Percentiles rank a stretch among this genome's conserved stretches.
phyloP scores from a whole-genome alignment of 192 early-diverging fungal genomes.

The Rhizoclosmatium globosum region DNA sequence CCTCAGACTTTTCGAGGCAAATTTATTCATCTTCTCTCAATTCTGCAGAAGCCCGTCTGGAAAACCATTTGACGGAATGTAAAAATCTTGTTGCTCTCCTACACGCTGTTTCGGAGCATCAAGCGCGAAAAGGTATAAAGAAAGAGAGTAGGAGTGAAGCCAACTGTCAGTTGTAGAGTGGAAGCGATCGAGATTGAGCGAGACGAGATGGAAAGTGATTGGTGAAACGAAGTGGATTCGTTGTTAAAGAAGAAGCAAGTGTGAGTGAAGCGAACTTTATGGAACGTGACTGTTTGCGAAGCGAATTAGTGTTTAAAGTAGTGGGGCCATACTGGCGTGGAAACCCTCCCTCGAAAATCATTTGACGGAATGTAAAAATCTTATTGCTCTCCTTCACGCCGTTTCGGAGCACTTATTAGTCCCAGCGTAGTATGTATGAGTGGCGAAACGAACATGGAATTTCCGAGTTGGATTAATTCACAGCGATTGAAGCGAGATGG shows the following conservation, averaged over 20 bases:
- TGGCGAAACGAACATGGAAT: too few species aligned
- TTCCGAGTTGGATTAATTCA: neutral
- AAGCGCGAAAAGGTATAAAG: slow-evolving; percentile 83
- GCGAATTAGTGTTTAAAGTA: slow-evolving; percentile 55
- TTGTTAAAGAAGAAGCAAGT: too few species aligned
- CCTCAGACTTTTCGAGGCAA: too few species aligned
- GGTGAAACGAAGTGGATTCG: too few species aligned
- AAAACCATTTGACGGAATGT: slow-evolving; percentile 55
- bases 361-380: slow-evolving; percentile 67
- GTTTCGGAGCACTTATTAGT: slow-evolving; percentile 91
- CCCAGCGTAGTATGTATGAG: slow-evolving; percentile 74
- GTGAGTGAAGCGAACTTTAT: too few species aligned
- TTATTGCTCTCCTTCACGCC: slow-evolving; percentile 80
- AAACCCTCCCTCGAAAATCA: slow-evolving; percentile 13
- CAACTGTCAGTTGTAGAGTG: too few species aligned
- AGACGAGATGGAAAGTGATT: too few species aligned
- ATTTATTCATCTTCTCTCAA: too few species aligned
- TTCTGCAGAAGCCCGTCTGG: too few species aligned
- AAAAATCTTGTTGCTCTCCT: slow-evolving; percentile 79
- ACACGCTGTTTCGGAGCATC: slow-evolving; percentile 86
- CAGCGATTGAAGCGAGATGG: neutral
- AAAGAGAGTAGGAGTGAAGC: too few species aligned
- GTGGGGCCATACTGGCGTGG: too few species aligned
- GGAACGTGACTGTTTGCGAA: too few species aligned
- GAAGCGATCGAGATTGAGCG: neutral